phyloP scores from a whole-genome alignment of 192 early-diverging fungal genomes.

The Coemansia umbellata region DNA sequence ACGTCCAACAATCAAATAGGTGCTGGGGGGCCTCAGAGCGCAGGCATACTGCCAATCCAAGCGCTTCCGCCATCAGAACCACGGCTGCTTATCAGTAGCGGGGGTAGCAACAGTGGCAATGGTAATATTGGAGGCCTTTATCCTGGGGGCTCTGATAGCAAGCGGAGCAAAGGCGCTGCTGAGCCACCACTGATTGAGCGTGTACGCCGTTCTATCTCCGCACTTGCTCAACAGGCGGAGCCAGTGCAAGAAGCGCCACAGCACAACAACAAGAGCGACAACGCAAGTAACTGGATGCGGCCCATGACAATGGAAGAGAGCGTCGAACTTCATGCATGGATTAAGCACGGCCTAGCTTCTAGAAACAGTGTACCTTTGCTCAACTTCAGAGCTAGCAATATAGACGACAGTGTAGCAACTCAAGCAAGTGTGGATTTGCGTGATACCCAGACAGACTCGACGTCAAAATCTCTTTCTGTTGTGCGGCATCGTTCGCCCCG shows the following conservation, averaged over 20 bases:
- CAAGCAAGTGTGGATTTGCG: neutral
- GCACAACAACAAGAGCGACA: neutral
- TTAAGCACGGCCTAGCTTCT: constrained; percentile 19
- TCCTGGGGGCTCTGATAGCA: neutral
- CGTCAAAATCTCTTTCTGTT: constrained; percentile 19
- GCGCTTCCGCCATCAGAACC: constrained; percentile 18
- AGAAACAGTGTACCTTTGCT: neutral
- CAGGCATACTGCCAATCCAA: constrained; percentile 16
- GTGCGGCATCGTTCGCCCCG: constrained; percentile 3
- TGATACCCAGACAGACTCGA: neutral
- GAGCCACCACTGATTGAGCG: constrained; percentile 36
- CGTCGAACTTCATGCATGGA: constrained; percentile 41
- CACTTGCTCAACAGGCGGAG: constrained; percentile 27
- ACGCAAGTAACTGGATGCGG: constrained; percentile 16
- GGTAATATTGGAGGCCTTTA: too few species aligned
- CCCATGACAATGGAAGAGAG: constrained; percentile 50
- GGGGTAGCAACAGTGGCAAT: neutral
- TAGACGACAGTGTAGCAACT: neutral
- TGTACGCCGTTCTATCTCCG: constrained; percentile 31
- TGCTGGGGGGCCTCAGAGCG: constrained; percentile 23
- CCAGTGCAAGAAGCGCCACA: constrained; percentile 1
- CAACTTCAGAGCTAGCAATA: neutral
- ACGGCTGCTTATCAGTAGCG: constrained; percentile 22
- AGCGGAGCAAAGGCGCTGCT: neutral
- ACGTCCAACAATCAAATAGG: constrained; percentile 24